A percentile compares a stretch with the other conserved stretches of the same genome.
phyloP scores from a whole-genome alignment of 768 basidiomycete species.

The Tylopilus vinaceipallidus region DNA sequence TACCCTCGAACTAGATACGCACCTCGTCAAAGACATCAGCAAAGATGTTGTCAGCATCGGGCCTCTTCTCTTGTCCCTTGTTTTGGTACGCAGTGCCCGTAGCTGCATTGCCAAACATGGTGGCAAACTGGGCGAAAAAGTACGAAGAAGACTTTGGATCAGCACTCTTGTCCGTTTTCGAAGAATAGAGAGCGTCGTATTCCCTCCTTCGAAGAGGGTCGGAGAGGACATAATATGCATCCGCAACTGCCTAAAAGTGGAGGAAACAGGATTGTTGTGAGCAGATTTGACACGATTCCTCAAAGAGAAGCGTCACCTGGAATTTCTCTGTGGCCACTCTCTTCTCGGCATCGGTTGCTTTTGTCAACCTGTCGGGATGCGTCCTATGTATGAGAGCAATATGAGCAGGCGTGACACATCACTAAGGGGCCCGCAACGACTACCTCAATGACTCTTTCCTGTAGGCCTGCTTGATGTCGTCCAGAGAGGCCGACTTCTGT shows the following conservation, averaged over 20 bases:
- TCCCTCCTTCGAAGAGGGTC: slow-evolving; percentile 70
- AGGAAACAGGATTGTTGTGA: not conserved
- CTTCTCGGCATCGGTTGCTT: slow-evolving; percentile 69
- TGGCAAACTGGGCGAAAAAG: slow-evolving; percentile 77
- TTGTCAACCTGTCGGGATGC: slow-evolving; percentile 82
- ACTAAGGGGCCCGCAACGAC: not conserved
- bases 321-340: slow-evolving; percentile 79
- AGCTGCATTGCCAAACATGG: slow-evolving; percentile 56
- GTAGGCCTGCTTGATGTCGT: slow-evolving; percentile 76
- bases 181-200: slow-evolving; percentile 67
- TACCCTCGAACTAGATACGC: slow-evolving; percentile 13
- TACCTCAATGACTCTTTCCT: slow-evolving; percentile 77
- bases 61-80: slow-evolving; percentile 43
- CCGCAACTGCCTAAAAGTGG: slow-evolving; percentile 66
- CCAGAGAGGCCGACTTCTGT: slow-evolving; percentile 54
- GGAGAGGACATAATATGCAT: slow-evolving; percentile 92
- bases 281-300: not conserved
- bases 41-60: slow-evolving; percentile 80
- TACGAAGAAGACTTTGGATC: slow-evolving; percentile 66
- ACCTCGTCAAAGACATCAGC: slow-evolving; percentile 93
- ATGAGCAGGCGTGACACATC: slow-evolving; percentile 11
- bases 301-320: slow-evolving; percentile 48
- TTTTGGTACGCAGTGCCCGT: slow-evolving; percentile 30
- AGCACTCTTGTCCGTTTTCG: slow-evolving; percentile 52
- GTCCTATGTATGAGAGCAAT: slow-evolving; percentile 54